A percentile compares a stretch with the other conserved stretches of the same genome.
Evolutionary conservation across 306 rosid genomes (phyloP).

Genomic region (Fragaria ananassa): DNA sequence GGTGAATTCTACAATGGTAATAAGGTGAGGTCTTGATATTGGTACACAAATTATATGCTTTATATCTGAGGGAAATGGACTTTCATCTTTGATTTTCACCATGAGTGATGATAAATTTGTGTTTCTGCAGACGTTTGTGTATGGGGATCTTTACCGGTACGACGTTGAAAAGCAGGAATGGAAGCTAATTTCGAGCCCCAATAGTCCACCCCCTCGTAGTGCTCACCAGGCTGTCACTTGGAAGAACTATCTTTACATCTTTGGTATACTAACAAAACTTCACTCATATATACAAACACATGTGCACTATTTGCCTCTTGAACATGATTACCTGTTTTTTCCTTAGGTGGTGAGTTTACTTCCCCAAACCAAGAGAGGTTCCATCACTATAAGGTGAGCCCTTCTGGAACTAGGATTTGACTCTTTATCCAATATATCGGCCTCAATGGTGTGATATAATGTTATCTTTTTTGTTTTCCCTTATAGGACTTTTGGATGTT

Average conservation of each 20-base stretch:
- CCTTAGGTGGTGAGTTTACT: conserved; percentile 88
- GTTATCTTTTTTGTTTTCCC: conserved; percentile 22
- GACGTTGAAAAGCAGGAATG: conserved; percentile 92
- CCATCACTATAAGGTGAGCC: conserved; percentile 91
- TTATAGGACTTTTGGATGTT: conserved; percentile 91
- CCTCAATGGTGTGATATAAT: conserved; percentile 1
- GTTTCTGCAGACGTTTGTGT: conserved; percentile 69
- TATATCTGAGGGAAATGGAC: conserved; percentile 3
- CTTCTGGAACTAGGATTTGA: conserved; percentile 25
- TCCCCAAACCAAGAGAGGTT: conserved; percentile 98
- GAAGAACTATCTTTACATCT: conserved; percentile 88
- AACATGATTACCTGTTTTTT: conserved; percentile 10
- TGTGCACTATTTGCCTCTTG: neutral
- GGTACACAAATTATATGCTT: conserved; percentile 3
- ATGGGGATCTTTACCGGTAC: conserved; percentile 79
- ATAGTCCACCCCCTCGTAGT: conserved; percentile 97
- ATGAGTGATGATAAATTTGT: conserved; percentile 15
- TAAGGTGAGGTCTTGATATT: conserved; percentile 48
- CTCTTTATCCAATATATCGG: neutral
- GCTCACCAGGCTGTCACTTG: conserved; percentile 96
- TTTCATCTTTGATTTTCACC: neutral
- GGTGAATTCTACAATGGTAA: conserved; percentile 97
- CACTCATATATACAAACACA: neutral
- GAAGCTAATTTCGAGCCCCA: conserved; percentile 88
- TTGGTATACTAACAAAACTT: conserved; percentile 46